Evolutionary conservation across 2,329 filamentous ascomycete species (phyloP).

Genomic region (Aspergillus persii): DNA sequence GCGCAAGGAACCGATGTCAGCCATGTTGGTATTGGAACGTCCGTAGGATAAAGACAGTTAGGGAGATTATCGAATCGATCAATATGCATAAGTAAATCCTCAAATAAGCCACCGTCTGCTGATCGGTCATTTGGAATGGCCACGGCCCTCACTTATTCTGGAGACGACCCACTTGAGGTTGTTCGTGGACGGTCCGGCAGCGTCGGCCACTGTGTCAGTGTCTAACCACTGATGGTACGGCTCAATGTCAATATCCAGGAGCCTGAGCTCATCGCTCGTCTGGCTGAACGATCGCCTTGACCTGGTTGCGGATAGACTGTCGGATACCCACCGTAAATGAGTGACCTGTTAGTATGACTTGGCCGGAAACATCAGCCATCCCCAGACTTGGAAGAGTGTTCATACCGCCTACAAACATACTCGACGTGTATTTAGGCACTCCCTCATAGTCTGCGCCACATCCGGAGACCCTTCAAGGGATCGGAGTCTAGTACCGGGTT

Average conservation of each 20-base stretch:
- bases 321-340: background rate
- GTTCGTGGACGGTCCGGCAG: background rate
- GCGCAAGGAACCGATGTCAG: background rate
- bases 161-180: constrained; percentile 2
- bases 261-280: background rate
- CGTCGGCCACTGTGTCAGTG: background rate
- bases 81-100: background rate
- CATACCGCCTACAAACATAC: constrained; percentile 5
- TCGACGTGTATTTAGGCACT: background rate
- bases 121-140: background rate
- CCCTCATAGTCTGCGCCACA: background rate
- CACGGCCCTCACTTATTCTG: background rate
- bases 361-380: background rate
- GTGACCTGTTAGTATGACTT: background rate
- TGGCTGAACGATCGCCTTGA: background rate
- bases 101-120: background rate
- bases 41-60: background rate
- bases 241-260: background rate
- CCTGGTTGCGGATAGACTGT: background rate
- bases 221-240: background rate
- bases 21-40: background rate
- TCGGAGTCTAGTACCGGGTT: background rate
- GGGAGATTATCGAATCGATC: background rate
- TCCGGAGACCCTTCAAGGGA: background rate
- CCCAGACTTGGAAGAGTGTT: background rate